Evolutionary conservation across 768 basidiomycete genomes (phyloP).

Genomic region (Lentinula lateritia): DNA sequence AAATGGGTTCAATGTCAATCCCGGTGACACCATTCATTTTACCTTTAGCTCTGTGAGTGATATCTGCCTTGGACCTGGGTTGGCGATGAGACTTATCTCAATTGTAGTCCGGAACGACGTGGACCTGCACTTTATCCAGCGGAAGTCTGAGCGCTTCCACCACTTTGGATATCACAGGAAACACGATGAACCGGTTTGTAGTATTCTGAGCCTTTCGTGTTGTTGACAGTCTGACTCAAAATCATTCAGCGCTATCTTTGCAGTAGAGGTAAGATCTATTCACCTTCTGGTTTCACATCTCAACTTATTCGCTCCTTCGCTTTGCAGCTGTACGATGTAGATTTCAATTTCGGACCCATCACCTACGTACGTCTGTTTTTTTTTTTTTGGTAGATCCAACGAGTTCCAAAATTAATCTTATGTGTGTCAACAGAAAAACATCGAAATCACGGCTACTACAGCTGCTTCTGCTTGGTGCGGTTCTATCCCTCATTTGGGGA

Average conservation of each 20-base stretch:
- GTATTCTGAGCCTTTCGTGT: background rate
- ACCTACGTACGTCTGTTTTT: slow-evolving; percentile 11
- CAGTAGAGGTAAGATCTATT: slow-evolving; percentile 15
- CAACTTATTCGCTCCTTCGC: background rate
- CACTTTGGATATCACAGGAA: slow-evolving; percentile 18
- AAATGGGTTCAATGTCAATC: slow-evolving; percentile 22
- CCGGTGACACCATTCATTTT: slow-evolving; percentile 18
- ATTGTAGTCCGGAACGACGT: slow-evolving; percentile 17
- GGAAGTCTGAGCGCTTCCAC: slow-evolving; percentile 17
- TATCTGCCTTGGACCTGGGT: background rate
- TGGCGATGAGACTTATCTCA: background rate
- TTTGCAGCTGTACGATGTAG: slow-evolving; percentile 15
- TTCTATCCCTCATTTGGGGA: slow-evolving; percentile 17
- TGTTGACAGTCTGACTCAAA: background rate
- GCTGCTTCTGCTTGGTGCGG: slow-evolving; percentile 22
- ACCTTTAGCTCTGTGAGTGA: slow-evolving; percentile 13
- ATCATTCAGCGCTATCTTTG: slow-evolving; percentile 18
- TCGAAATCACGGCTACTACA: slow-evolving; percentile 20
- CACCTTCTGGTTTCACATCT: background rate
- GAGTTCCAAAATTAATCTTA: background rate
- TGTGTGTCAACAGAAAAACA: slow-evolving; percentile 13
- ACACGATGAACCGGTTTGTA: slow-evolving; percentile 20
- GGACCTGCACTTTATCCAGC: slow-evolving; percentile 22
- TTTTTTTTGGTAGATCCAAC: background rate
- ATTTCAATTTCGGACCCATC: slow-evolving; percentile 22